Base-by-base conservation (phyloP, 164 flowering plant species). In the Chimonanthus salicifolius region DNA sequence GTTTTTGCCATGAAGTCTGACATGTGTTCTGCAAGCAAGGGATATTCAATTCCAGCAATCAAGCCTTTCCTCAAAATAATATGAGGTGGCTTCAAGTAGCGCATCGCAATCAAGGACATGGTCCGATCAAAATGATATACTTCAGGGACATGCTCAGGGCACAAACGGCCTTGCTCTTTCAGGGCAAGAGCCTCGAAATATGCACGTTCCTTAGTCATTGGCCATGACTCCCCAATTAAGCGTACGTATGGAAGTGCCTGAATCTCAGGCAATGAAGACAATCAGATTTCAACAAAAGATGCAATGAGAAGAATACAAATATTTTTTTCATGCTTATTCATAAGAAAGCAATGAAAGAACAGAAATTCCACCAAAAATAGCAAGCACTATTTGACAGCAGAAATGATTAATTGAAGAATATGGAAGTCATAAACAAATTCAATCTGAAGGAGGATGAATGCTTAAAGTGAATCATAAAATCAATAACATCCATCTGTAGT, bases 151-250 rank as follows among this genome's bases (percentile, higher is more conserved):
- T 89, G 96, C 62, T 85, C 86, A 46, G 94, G 91, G 71, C 94
- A 89, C 71, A 87, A 79, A 50, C 78, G 81, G 15, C 91, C 88
- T 69, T 93, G 94, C 81, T 89, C 86, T 79, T 78, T 85, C 64
- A 95, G 76, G 4, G 94, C 80, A 70, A 72, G 2, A n/a, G 92
- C 85, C 83, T 93, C 98, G 78, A 90, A 95, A 78, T 95, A 95
- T n/a, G 99, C 92, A 20, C 99, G 84, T 60, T 95, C 99, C 76
- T 90, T 93, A 5, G 98, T 80, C 97, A 95, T 87, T 7, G 96
- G 94, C 98, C 97, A 95, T 75, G 98, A 89, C 78, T 95, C 99
- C 74, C 98, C 98, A n/a, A 95, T 90, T 64, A 90, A 87, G 49
- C 99, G 96, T 7, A 95, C 71, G 67, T 91, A 93, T 5, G 99